Conservation (phyloP, 768 basidiomycete genomes). For the Aureoboletus auriporus region DNA sequence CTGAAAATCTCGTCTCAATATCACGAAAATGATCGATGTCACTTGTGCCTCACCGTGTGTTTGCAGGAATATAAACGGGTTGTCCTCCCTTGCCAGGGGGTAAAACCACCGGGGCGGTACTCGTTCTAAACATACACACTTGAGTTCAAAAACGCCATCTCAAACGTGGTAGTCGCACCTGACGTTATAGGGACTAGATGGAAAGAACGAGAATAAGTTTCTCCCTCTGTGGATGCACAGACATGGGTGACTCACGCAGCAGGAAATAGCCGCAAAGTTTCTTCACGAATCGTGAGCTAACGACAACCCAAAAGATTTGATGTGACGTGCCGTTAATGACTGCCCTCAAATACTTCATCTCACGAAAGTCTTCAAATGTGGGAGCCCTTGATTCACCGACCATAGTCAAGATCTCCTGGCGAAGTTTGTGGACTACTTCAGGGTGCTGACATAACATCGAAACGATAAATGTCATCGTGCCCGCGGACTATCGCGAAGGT, state of each 20-base stretch:
- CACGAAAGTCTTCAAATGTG: conserved; percentile 29
- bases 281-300: conserved; percentile 12
- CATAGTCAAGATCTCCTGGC: conserved; percentile 26
- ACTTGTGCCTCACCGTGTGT: conserved; percentile 20
- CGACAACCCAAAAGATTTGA: too few species aligned
- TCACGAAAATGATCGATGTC: background rate
- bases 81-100: conserved; percentile 21
- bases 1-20: conserved; percentile 19
- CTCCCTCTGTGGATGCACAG: background rate
- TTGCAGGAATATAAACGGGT: conserved; percentile 31
- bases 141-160: too few species aligned
- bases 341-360: conserved; percentile 40
- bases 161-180: conserved; percentile 5
- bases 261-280: conserved; percentile 27
- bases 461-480: conserved; percentile 29
- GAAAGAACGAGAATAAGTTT: too few species aligned
- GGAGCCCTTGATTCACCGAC: conserved; percentile 28
- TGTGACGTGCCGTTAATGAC: conserved; percentile 31
- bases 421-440: conserved; percentile 24
- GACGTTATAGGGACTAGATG: conserved; percentile 23
- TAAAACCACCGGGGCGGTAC: conserved; percentile 17
- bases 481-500: conserved; percentile 21
- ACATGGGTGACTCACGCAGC: conserved; percentile 23
- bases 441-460: conserved; percentile 43
- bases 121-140: conserved; percentile 15